Conservation (phyloP, 805 yeast species). For the Pichia cephalocereana region DNA sequence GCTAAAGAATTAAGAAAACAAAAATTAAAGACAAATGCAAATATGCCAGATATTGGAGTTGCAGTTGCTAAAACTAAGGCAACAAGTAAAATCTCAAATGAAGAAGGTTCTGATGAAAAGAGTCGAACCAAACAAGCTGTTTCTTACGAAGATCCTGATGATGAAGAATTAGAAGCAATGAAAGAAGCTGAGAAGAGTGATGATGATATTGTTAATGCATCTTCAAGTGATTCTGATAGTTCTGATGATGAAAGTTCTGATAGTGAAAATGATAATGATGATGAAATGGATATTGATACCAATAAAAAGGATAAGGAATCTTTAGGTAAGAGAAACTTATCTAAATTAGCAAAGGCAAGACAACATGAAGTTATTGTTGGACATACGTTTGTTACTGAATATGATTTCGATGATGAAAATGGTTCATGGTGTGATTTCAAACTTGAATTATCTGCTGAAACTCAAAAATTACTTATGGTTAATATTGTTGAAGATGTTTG, state of each 20-base stretch:
- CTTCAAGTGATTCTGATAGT: slow-evolving; percentile 26
- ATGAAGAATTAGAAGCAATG: slow-evolving; percentile 88
- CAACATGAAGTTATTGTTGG: slow-evolving; percentile 71
- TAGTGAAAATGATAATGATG: slow-evolving; percentile 29
- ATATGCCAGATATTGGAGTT: slow-evolving; percentile 57
- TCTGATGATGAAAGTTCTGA: slow-evolving; percentile 27
- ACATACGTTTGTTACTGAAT: slow-evolving; percentile 65
- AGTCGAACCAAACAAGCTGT: slow-evolving; percentile 74
- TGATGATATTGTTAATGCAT: slow-evolving; percentile 48
- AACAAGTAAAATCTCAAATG: slow-evolving; percentile 26
- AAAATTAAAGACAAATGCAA: slow-evolving; percentile 48
- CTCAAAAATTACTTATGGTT: slow-evolving; percentile 93
- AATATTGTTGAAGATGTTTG: slow-evolving; percentile 91
- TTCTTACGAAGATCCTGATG: slow-evolving; percentile 92
- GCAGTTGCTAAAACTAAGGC: slow-evolving; percentile 55
- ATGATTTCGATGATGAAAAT: slow-evolving; percentile 78
- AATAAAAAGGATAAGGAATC: slow-evolving; percentile 6
- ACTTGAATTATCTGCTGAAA: slow-evolving; percentile 71
- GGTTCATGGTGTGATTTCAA: slow-evolving; percentile 94
- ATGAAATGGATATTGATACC: slow-evolving; percentile 13
- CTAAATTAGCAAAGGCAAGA: slow-evolving; percentile 68
- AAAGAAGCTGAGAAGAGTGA: slow-evolving; percentile 71
- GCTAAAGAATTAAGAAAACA: slow-evolving; percentile 67
- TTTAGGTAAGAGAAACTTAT: slow-evolving; percentile 27
- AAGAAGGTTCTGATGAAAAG: slow-evolving; percentile 33